Base-by-base conservation (phyloP, 2,329 filamentous ascomycete genomes). In the Talaromyces funiculosus region DNA sequence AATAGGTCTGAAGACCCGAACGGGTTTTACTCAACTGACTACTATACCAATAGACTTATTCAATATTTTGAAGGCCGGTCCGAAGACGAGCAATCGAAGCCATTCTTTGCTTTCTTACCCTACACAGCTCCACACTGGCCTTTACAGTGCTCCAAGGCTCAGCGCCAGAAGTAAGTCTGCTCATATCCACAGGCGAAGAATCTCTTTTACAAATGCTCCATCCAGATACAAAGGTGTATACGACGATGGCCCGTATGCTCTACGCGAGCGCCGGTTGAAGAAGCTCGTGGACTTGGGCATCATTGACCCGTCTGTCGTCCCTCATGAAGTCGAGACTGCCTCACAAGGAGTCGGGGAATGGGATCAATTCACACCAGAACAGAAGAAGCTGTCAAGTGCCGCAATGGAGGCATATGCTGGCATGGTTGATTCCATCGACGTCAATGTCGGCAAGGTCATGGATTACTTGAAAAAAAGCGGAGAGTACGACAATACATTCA, bases 381-480 rank as follows among this genome's bases (percentile, higher is more conserved):
- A 72, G 60, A 67, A 65, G 38, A 60, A 62, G 9, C 61, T 62
- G 4, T 73, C 71, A 0, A 66, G 64, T 26, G 65, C 69, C 5
- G 72, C 78, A 0, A 82, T 82, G 80, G 80, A 82, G 56, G 74
- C 75, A 4, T 82, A 78, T 61, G 79, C 80, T 6, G 80, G 71
- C 4, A 81, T 82, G 78, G 79, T 81, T 16, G 79, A 81, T 47
- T 73, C 71, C 33, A 75, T 81, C 18, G 79, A 81, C 64, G 54
- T 66, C 43, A 77, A 78, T 56, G 74, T 81, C 37, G 79, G 78
- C 31, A 77, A 77, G 56, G 77, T 80, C 0, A 70, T 80, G 6
- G 68, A 77, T 24, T 78, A 80, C 59, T 71, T 82, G 12, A 71
- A 78, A 58, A 63, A 71, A 18, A 80, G 73, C 1, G 78, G 76